A percentile compares a stretch with the other conserved stretches of the same genome.
Conservation (phyloP, 176 grass and related monocot species). For the Oryza coarctata region DNA sequence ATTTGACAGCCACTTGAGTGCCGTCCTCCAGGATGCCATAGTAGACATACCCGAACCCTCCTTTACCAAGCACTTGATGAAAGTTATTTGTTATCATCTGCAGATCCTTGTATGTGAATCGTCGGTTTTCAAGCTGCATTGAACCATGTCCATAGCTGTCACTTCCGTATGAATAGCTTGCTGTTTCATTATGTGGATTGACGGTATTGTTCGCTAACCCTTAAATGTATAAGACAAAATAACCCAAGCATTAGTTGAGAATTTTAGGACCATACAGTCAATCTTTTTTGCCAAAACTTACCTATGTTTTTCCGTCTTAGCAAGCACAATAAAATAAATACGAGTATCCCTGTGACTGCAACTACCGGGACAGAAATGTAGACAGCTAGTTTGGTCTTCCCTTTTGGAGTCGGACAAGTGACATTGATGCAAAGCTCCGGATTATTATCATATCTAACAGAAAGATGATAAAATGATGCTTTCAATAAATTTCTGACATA, state of each 20-base stretch:
- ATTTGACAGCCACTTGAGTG: conserved; percentile 46
- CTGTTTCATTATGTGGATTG: conserved; percentile 15
- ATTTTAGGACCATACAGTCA: neutral
- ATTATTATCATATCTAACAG: conserved; percentile 42
- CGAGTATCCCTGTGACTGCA: conserved; percentile 6
- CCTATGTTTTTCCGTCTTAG: conserved; percentile 21
- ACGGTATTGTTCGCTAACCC: conserved; percentile 7
- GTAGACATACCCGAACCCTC: conserved; percentile 57
- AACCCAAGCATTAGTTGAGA: too few species aligned
- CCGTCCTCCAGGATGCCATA: conserved; percentile 18
- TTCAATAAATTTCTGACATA: neutral
- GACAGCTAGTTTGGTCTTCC: conserved; percentile 26
- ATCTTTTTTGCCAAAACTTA: neutral
- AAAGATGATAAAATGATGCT: neutral
- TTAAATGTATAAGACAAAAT: neutral
- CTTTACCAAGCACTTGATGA: conserved; percentile 35
- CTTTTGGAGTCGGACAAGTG: conserved; percentile 5
- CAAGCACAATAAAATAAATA: neutral
- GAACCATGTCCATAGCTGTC: neutral
- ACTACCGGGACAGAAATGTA: conserved; percentile 30
- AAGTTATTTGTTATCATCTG: conserved; percentile 50
- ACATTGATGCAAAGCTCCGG: conserved; percentile 30
- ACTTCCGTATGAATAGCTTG: neutral
- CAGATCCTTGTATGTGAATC: conserved; percentile 44
- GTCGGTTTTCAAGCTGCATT: conserved; percentile 40